A percentile compares a stretch with the other conserved stretches of the same genome.
These are phyloP conservation scores for Irpex rosettiformis DNA, from an alignment of 1,284 basidiomycete species.

Conservation along the genomic window DNA sequence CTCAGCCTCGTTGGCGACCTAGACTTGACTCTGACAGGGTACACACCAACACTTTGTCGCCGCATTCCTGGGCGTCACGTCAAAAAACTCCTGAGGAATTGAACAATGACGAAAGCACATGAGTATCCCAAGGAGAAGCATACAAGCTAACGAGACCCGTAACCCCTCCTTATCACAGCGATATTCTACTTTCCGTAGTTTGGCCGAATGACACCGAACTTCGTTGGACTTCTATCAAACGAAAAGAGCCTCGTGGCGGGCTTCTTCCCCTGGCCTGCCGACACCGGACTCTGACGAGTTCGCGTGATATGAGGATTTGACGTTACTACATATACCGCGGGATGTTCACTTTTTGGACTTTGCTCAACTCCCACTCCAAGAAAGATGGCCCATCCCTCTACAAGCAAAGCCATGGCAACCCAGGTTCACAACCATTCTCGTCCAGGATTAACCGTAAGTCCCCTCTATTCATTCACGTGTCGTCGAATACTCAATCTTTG, in stretches of 20 bases:
- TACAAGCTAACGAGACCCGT: not conserved
- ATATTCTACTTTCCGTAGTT: slow-evolving; percentile 3
- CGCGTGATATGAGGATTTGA: slow-evolving; percentile 14
- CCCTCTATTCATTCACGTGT: not conserved
- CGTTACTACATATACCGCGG: slow-evolving; percentile 12
- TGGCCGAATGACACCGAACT: slow-evolving; percentile 13
- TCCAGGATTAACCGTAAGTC: slow-evolving; percentile 14
- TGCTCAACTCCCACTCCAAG: slow-evolving; percentile 1
- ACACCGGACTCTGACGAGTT: slow-evolving; percentile 2
- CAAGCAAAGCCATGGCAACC: not conserved
- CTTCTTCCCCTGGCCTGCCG: slow-evolving; percentile 5
- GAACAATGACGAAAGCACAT: not conserved
- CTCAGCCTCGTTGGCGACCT: not conserved
- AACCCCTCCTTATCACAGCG: slow-evolving; percentile 4
- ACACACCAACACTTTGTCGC: not conserved
- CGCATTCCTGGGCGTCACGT: not conserved
- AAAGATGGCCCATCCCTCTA: slow-evolving; percentile 7
- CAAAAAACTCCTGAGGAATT: not conserved
- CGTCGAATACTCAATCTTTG: not conserved
- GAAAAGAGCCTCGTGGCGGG: not conserved
- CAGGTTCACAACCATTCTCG: slow-evolving; percentile 4
- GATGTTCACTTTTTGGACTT: slow-evolving; percentile 1
- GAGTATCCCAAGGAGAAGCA: not conserved
- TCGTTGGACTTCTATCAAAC: slow-evolving; percentile 2
- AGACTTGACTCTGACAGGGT: not conserved